Conservation (phyloP, 306 rosid species). For the Arachis stenosperma region DNA sequence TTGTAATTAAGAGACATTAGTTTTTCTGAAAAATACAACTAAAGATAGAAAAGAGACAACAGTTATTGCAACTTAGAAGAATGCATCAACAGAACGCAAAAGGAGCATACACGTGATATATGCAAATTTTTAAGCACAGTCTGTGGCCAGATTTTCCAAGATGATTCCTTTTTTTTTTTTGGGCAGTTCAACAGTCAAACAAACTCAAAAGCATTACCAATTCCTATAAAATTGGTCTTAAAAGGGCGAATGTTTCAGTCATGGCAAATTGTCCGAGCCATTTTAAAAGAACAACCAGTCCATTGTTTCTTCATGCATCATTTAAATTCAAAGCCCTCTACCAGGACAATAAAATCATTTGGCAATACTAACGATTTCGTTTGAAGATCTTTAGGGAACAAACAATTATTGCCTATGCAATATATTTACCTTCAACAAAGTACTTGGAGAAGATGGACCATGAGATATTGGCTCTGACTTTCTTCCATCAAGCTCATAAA, state of each 20-base stretch:
- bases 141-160: background rate
- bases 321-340: background rate
- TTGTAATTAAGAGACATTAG: constrained; percentile 16
- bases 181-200: background rate
- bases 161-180: too few species aligned
- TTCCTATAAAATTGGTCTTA: background rate
- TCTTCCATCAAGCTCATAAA: constrained; percentile 87
- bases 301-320: background rate
- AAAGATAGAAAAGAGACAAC: too few species aligned
- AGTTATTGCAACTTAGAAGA: background rate
- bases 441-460: constrained; percentile 64
- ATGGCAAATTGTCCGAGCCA: background rate
- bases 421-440: constrained; percentile 56
- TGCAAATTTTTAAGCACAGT: background rate
- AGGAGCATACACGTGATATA: background rate
- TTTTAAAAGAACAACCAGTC: background rate
- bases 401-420: constrained; percentile 10
- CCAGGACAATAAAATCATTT: constrained; percentile 5
- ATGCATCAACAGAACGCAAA: constrained; percentile 5
- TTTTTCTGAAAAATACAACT: too few species aligned
- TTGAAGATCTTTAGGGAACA: background rate
- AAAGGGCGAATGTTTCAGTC: background rate
- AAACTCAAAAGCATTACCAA: constrained; percentile 1
- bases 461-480: constrained; percentile 69
- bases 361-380: background rate